A percentile compares a stretch with the other conserved stretches of the same genome.
Conservation (phyloP, 805 yeast species). For the Spathaspora sp. region DNA sequence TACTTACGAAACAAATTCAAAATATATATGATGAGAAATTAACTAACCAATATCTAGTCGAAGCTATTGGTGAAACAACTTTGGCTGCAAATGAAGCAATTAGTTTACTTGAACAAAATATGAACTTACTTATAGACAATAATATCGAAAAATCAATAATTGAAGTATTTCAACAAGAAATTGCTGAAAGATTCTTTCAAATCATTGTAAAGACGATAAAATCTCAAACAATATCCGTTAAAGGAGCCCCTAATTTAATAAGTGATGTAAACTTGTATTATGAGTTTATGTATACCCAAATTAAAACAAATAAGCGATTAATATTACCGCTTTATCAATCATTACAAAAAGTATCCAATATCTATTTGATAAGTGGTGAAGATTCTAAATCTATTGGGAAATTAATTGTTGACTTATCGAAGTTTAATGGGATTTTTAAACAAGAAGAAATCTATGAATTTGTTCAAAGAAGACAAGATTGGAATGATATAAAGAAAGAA, state of each 20-base stretch:
- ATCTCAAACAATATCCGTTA: conserved; percentile 62
- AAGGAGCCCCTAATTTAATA: conserved; percentile 80
- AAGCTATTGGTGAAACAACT: conserved; percentile 34
- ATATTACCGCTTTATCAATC: conserved; percentile 76
- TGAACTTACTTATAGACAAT: conserved; percentile 69
- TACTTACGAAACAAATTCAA: conserved; percentile 77
- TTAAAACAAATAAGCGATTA: conserved; percentile 57
- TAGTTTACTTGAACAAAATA: conserved; percentile 62
- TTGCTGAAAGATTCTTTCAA: conserved; percentile 81
- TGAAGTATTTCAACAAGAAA: conserved; percentile 92
- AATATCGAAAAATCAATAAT: conserved; percentile 80
- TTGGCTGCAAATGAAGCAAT: conserved; percentile 64
- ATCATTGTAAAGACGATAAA: conserved; percentile 75
- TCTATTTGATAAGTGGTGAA: conserved; percentile 64
- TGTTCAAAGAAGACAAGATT: conserved; percentile 82
- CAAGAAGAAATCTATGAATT: conserved; percentile 95
- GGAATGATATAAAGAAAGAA: conserved; percentile 70
- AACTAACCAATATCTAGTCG: conserved; percentile 5
- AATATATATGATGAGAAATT: conserved; percentile 53
- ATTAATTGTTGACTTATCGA: conserved; percentile 74
- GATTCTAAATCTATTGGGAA: conserved; percentile 84
- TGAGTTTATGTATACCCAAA: conserved; percentile 53
- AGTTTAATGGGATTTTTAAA: conserved; percentile 83
- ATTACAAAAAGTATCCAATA: conserved; percentile 78
- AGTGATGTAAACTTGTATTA: conserved; percentile 79